Base-by-base conservation (phyloP, 129 eudicot species). In the Chrysanthemum lavandulifolium region DNA sequence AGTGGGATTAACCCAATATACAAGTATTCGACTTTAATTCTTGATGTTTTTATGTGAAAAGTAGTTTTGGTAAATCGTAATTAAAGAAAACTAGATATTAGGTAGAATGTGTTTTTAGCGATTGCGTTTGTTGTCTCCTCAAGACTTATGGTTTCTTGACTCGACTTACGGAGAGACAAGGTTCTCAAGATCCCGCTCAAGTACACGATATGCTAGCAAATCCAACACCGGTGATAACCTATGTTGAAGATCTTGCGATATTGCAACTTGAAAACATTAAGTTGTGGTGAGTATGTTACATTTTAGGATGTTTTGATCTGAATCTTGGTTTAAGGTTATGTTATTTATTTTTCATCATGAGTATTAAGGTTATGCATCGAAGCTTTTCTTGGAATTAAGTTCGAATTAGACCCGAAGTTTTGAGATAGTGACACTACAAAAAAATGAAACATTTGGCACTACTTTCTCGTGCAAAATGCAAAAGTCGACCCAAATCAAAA, bases 141-240 rank as follows among this genome's bases (percentile, higher is more conserved):
- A 88, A 88, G 86, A 88, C 95, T 2, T 88, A 88, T 18, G 95
- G 95, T 4, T 88, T 88, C 72, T 78, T 88, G 23, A 88, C 95
- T 2, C 95, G 95, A 88, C 72, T 85, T n/a, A n/a, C 85, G 95
- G 61, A 57, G 95, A 88, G 82, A 85, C 90, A 2, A 82, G 90
- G 61, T 88, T 88, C 67, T 62, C 84, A 11, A 82, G 61, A 74
- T 88, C 94, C 95, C 95, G 25, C 83, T 85, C 95, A 88, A 88
- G 80, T 75, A 85, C 84, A 82, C 5, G 95, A 88, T 60, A 3
- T 88, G 43, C 65, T 88, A 68, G 82, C 86, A 2, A 88, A 83
- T 78, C 89, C 90, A n/a, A 79, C 83, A 0, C 65, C 31, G 75
- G 76, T 72, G 10, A 65, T 65, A 8, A 40, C 69, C n/a, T 65